phyloP scores from a whole-genome alignment of 345 rosid genomes.

The Gossypium ekmanianum region DNA sequence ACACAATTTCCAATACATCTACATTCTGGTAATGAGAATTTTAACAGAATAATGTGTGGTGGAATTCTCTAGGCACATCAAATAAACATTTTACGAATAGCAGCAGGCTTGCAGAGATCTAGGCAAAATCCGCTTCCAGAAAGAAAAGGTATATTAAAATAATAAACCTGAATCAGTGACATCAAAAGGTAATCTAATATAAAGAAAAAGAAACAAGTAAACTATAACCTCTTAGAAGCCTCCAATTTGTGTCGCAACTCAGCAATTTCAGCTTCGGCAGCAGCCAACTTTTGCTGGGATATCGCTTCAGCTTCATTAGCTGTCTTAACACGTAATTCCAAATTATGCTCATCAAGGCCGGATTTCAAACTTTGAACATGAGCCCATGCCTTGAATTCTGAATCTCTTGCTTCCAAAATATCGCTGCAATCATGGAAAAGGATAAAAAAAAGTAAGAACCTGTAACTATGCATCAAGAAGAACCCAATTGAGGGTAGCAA shows the following conservation, averaged over 20 bases:
- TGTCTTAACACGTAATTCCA: slow-evolving; percentile 84
- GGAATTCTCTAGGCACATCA: neutral
- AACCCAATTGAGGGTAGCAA: neutral
- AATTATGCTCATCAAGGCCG: slow-evolving; percentile 78
- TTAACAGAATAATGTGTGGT: neutral
- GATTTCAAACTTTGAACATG: slow-evolving; percentile 69
- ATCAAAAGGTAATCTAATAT: neutral
- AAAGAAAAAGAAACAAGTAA: neutral
- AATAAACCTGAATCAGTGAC: neutral
- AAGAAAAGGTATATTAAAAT: neutral
- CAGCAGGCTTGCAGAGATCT: neutral
- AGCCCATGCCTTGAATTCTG: slow-evolving; percentile 81
- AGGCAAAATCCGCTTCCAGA: neutral
- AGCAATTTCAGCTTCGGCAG: slow-evolving; percentile 98
- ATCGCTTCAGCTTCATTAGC: slow-evolving; percentile 97
- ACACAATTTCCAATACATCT: neutral
- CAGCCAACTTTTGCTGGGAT: slow-evolving; percentile 89
- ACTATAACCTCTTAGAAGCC: slow-evolving; percentile 66
- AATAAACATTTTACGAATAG: neutral
- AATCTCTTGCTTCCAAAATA: slow-evolving; percentile 60
- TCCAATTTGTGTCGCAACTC: slow-evolving; percentile 81
- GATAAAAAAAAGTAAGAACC: neutral
- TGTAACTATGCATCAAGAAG: neutral
- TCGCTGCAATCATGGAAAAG: slow-evolving; percentile 44
- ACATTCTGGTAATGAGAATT: neutral